Percentiles rank a stretch among this genome's conserved stretches.
phyloP scores from a whole-genome alignment of 2,329 filamentous ascomycete genomes.

The Pseudogymnoascus sp. region DNA sequence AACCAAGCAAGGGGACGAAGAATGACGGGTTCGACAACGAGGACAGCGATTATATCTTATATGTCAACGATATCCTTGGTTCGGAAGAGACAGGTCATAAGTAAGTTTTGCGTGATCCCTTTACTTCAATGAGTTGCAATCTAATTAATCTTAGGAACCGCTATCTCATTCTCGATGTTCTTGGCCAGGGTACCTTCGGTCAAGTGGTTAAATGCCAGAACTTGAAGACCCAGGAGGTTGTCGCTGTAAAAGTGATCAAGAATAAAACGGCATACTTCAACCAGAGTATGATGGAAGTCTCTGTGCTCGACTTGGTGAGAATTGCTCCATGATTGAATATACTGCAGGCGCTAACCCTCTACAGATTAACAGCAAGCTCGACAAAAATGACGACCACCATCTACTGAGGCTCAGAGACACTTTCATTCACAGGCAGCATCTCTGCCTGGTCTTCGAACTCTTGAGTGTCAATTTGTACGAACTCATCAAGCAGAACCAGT shows the following conservation, averaged over 20 bases:
- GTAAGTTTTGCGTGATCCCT: conserved; percentile 39
- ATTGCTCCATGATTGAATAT: background rate
- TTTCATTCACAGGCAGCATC: conserved; percentile 94
- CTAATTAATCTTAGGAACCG: conserved; percentile 57
- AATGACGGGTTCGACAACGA: conserved; percentile 99
- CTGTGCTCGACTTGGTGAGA: conserved; percentile 82
- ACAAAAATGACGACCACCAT: conserved; percentile 98
- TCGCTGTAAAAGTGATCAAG: conserved; percentile 98
- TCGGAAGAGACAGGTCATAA: conserved; percentile 98
- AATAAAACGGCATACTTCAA: conserved; percentile 99
- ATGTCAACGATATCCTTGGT: conserved; percentile 96
- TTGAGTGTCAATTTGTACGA: conserved; percentile 97
- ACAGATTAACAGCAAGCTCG: conserved; percentile 92
- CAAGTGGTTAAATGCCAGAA: conserved; percentile 99
- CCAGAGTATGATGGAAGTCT: conserved; percentile 99
- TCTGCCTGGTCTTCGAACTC: conserved; percentile 93
- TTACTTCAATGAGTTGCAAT: conserved; percentile 10
- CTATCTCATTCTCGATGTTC: conserved; percentile 91
- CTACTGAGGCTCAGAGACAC: conserved; percentile 91
- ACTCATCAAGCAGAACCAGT: conserved; percentile 98
- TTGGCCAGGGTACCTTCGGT: conserved; percentile 95
- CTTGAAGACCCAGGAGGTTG: conserved; percentile 94
- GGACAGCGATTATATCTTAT: conserved; percentile 97
- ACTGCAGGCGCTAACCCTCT: conserved; percentile 20
- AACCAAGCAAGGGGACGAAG: conserved; percentile 96